These are phyloP conservation scores for Lactarius quietus DNA, from an alignment of 768 basidiomycete species.

Conservation along the genomic window DNA sequence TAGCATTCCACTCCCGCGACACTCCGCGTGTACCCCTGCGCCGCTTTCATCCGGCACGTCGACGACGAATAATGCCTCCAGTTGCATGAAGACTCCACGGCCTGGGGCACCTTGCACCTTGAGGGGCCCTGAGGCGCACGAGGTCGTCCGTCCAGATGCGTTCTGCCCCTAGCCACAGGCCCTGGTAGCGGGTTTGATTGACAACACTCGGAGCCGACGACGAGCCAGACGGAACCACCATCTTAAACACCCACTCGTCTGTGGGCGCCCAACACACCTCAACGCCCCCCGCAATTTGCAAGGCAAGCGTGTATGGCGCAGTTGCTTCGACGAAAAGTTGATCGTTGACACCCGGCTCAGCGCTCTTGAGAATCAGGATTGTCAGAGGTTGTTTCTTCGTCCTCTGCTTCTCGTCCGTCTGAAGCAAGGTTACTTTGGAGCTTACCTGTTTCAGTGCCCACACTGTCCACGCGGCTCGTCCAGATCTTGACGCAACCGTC, in stretches of 20 bases:
- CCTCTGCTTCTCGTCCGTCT: slow-evolving; percentile 56
- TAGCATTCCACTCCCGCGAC: slow-evolving; percentile 66
- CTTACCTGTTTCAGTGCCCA: slow-evolving; percentile 95
- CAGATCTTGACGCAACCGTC: slow-evolving; percentile 99
- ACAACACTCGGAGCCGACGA: slow-evolving; percentile 18
- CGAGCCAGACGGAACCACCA: slow-evolving; percentile 36
- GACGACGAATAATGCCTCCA: slow-evolving; percentile 64
- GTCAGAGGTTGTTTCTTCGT: slow-evolving; percentile 57
- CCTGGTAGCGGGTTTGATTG: slow-evolving; percentile 63
- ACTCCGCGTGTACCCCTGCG: slow-evolving; percentile 45
- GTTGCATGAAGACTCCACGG: slow-evolving; percentile 70
- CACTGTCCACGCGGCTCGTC: slow-evolving; percentile 96
- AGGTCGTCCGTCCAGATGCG: slow-evolving; percentile 86
- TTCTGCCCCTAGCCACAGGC: slow-evolving; percentile 90
- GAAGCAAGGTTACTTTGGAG: slow-evolving; percentile 83
- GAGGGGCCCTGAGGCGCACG: slow-evolving; percentile 62
- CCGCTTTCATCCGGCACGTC: slow-evolving; percentile 48
- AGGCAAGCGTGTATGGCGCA: slow-evolving; percentile 62
- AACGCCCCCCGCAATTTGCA: slow-evolving; percentile 65
- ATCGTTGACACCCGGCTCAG: slow-evolving; percentile 19
- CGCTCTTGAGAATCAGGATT: slow-evolving; percentile 56
- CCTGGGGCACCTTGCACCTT: slow-evolving; percentile 47
- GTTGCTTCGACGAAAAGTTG: slow-evolving; percentile 48
- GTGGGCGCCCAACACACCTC: slow-evolving; percentile 67
- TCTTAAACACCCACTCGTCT: slow-evolving; percentile 66